phyloP scores from a whole-genome alignment of 2,329 filamentous ascomycete genomes.

The Colletotrichum coccodes region DNA sequence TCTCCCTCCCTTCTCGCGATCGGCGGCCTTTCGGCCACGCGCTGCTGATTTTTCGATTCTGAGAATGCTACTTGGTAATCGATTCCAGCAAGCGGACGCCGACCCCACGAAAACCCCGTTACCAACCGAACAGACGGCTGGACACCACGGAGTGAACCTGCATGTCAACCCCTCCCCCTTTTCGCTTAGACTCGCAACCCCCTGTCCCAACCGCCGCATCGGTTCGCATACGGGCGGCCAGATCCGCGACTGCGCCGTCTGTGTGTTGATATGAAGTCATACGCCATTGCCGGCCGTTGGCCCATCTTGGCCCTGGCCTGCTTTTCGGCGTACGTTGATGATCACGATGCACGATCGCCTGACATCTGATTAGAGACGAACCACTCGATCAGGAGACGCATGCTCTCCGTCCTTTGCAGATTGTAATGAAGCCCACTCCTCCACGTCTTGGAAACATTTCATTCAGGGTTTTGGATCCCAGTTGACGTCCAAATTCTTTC shows the following conservation, averaged over 20 bases:
- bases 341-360: background rate
- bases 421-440: background rate
- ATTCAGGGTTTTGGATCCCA: background rate
- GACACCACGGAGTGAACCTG: background rate
- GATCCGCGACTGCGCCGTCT: conserved; percentile 12
- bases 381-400: background rate
- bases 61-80: no score
- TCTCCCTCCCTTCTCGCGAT: no score
- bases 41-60: no score
- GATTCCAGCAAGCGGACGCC: no score
- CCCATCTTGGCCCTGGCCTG: background rate
- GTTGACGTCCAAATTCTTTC: background rate
- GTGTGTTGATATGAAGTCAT: conserved; percentile 3
- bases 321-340: background rate
- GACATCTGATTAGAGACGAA: no score
- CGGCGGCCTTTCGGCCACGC: no score
- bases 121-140: no score
- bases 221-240: conserved; percentile 15
- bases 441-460: background rate
- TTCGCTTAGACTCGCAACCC: background rate
- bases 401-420: background rate
- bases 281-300: background rate
- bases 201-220: background rate
- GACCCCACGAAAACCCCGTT: no score
- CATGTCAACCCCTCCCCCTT: background rate